Conservation (phyloP, 345 rosid species). For the Citrus reticulata region DNA sequence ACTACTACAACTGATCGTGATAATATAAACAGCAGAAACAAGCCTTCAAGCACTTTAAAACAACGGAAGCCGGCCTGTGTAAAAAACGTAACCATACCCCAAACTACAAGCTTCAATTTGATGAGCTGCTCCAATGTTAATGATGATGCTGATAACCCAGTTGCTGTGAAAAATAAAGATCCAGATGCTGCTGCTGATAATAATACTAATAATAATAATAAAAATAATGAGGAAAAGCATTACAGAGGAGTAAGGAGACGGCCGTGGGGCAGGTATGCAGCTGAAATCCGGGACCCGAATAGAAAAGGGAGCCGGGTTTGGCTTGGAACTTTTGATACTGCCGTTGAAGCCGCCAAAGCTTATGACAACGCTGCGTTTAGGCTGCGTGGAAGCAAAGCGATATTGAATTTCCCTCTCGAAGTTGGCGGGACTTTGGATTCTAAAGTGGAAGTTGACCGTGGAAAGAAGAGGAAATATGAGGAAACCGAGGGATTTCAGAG, state of each 20-base stretch:
- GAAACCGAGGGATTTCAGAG: constrained; percentile 25
- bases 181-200: background rate
- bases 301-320: constrained; percentile 82
- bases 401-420: constrained; percentile 87
- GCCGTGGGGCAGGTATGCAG: constrained; percentile 95
- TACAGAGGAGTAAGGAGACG: constrained; percentile 86
- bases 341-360: constrained; percentile 84
- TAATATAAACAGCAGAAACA: background rate
- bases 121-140: background rate
- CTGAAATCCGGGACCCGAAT: constrained; percentile 92
- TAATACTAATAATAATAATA: too few relatives aligned
- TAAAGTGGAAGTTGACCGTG: constrained; percentile 2
- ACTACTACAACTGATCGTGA: too few relatives aligned
- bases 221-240: constrained; percentile 28
- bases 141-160: constrained; percentile 7
- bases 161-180: background rate
- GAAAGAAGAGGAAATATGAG: constrained; percentile 41
- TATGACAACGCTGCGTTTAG: constrained; percentile 83
- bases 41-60: constrained; percentile 44
- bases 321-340: constrained; percentile 89
- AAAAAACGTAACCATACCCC: constrained; percentile 43
- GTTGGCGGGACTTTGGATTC: constrained; percentile 35
- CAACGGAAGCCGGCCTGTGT: constrained; percentile 57
- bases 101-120: constrained; percentile 9
- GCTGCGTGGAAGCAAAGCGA: constrained; percentile 86